Percentiles rank a stretch among this genome's conserved stretches.
Conservation (phyloP, 371 early-diverging fungal species). For the Chytridium lagenaria region DNA sequence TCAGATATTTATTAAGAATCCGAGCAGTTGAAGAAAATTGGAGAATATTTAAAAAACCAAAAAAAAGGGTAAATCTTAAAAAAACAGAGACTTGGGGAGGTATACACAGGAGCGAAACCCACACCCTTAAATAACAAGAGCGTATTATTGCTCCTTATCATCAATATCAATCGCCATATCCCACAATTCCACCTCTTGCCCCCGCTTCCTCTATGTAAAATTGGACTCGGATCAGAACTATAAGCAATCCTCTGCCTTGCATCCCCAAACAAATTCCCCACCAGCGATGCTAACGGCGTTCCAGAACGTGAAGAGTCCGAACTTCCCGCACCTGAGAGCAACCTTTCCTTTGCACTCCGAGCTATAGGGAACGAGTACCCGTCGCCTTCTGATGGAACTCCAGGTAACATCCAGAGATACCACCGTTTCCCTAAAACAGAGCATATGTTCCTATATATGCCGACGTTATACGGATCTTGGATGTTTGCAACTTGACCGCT, state of each 20-base stretch:
- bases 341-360: not conserved
- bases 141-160: not conserved
- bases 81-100: too few species aligned
- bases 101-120: not conserved
- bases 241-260: not conserved
- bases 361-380: constrained; percentile 7
- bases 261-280: not conserved
- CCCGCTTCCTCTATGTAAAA: too few species aligned
- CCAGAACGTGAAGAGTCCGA: not conserved
- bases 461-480: constrained; percentile 8
- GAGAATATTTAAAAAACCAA: too few species aligned
- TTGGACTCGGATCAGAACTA: not conserved
- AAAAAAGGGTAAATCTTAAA: not conserved
- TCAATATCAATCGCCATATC: not conserved
- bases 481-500: not conserved
- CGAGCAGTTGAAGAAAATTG: too few species aligned
- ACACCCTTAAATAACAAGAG: too few species aligned
- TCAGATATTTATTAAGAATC: too few species aligned
- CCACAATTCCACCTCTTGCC: too few species aligned
- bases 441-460: not conserved
- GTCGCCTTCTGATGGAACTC: not conserved
- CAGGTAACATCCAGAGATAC: constrained; percentile 4
- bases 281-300: not conserved
- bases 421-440: not conserved
- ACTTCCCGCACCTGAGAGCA: not conserved